phyloP scores from a whole-genome alignment of 1,284 basidiomycete species.

The Cryptococcus neoformans region DNA sequence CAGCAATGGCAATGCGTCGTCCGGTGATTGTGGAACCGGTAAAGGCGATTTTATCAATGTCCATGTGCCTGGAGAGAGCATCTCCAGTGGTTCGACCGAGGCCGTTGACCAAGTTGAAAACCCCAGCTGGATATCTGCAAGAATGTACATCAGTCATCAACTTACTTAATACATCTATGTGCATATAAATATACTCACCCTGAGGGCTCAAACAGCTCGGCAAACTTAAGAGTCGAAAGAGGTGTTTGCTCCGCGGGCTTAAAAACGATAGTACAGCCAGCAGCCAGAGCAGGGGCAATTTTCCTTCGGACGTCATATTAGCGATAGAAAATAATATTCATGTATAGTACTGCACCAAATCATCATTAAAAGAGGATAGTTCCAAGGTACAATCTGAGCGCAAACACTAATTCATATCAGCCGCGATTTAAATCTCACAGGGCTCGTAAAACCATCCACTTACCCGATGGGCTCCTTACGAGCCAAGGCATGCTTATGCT shows the following conservation, averaged over 20 bases:
- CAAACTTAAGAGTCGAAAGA: conserved; percentile 54
- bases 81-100: conserved; percentile 79
- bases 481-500: no score
- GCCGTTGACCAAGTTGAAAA: conserved; percentile 82
- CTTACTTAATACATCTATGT: not conserved
- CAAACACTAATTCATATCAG: no score
- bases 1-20: conserved; percentile 76
- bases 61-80: conserved; percentile 69
- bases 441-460: no score
- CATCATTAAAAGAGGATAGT: conserved; percentile 72
- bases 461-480: no score
- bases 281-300: conserved; percentile 82
- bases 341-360: conserved; percentile 48
- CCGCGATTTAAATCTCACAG: no score
- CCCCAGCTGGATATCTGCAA: conserved; percentile 80
- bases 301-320: conserved; percentile 53
- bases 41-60: conserved; percentile 69
- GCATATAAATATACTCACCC: not conserved
- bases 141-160: conserved; percentile 18
- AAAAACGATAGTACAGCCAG: conserved; percentile 49
- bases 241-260: conserved; percentile 89
- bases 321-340: no score
- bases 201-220: not conserved
- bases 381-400: conserved; percentile 13
- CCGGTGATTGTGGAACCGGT: conserved; percentile 71